Conservation (phyloP, 305 asterid species). For the Solanum hybrid region DNA sequence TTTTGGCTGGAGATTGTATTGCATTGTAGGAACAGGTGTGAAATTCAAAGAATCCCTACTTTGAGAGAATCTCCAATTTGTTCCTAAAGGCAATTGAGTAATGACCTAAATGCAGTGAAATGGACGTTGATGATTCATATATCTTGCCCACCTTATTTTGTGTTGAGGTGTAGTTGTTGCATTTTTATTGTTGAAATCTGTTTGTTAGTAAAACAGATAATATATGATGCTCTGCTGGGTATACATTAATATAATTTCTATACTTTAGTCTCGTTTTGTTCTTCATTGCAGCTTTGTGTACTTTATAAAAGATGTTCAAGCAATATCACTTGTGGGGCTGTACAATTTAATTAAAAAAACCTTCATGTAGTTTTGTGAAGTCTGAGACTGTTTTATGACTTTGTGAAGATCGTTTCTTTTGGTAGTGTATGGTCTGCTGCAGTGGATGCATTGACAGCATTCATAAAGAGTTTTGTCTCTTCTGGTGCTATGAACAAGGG, state of each 20-base stretch:
- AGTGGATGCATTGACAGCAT: slow-evolving; percentile 79
- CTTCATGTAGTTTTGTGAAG: not conserved
- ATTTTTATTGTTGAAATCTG: not conserved
- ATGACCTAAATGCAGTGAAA: not conserved
- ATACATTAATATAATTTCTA: not conserved
- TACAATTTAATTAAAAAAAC: not conserved
- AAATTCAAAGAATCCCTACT: not conserved
- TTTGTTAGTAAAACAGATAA: not conserved
- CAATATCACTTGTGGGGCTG: not conserved
- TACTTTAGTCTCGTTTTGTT: not conserved
- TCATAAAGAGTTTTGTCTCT: slow-evolving; percentile 72
- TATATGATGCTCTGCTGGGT: not conserved
- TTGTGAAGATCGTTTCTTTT: slow-evolving; percentile 1
- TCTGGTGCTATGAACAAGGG: slow-evolving; percentile 59
- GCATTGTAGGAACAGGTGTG: not conserved
- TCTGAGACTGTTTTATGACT: not conserved
- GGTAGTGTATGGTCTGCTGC: slow-evolving; percentile 98
- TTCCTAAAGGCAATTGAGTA: not conserved
- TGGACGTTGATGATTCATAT: not conserved
- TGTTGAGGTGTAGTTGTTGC: not conserved
- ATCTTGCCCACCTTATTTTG: not conserved
- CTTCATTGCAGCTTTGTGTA: not conserved
- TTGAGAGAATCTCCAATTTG: not conserved
- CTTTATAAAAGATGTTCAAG: not conserved
- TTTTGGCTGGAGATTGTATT: not conserved